phyloP scores from a whole-genome alignment of 495 filamentous ascomycete genomes.

The Hyphodiscus hymeniophilus region DNA sequence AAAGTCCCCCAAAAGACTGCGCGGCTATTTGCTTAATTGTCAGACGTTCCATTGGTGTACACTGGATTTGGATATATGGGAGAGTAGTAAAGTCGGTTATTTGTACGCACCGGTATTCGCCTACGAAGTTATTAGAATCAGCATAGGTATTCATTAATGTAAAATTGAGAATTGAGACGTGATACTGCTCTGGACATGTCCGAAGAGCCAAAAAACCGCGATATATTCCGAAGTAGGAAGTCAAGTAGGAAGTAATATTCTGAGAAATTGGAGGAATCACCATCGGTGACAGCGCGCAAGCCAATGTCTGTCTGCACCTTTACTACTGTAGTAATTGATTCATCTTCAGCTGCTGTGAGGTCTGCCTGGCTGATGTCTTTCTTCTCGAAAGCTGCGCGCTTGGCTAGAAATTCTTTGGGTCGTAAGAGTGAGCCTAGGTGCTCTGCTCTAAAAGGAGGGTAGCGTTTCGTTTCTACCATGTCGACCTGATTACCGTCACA shows the following conservation, averaged over 20 bases:
- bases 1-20: slow-evolving; percentile 24
- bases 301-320: slow-evolving; percentile 58
- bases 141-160: too few relatives aligned
- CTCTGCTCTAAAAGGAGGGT: slow-evolving; percentile 77
- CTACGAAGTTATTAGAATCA: too few relatives aligned
- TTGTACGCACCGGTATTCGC: slow-evolving; percentile 55
- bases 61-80: not conserved
- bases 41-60: not conserved
- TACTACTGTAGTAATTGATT: slow-evolving; percentile 57
- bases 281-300: slow-evolving; percentile 61
- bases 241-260: too few relatives aligned
- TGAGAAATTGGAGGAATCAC: too few relatives aligned
- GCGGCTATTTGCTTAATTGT: slow-evolving; percentile 3
- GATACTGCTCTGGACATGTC: too few relatives aligned
- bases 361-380: slow-evolving; percentile 49
- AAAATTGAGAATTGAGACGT: too few relatives aligned
- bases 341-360: slow-evolving; percentile 50
- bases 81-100: not conserved
- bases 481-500: not conserved
- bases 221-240: too few relatives aligned
- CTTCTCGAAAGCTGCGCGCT: slow-evolving; percentile 57
- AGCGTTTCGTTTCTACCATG: slow-evolving; percentile 9
- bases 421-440: slow-evolving; percentile 58
- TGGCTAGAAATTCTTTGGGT: slow-evolving; percentile 15
- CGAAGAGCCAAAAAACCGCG: too few relatives aligned